Base-by-base conservation (phyloP, 257 asterid species). In the Leptodermis oblonga region DNA sequence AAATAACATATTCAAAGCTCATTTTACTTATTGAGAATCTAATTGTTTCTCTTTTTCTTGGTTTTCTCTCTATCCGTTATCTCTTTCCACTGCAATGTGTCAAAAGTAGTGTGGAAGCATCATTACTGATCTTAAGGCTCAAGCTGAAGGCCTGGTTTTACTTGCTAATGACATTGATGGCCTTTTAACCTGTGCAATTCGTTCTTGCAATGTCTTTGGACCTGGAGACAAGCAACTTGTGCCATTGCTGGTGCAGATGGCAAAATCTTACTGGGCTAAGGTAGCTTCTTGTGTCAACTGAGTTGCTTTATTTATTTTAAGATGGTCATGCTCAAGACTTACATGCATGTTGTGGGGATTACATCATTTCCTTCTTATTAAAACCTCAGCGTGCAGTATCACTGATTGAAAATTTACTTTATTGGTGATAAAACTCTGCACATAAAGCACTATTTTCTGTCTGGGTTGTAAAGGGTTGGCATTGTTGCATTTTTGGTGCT, bases 121-220 rank as follows among this genome's bases (percentile, higher is more conserved):
- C 84, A 74, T 86, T 79, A 76, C 91, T 74, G 97, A 92, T 74
- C 87, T 92, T 42, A 86, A 87, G 82, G 84, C 95, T 62, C 97
- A 92, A 82, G 95, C 94, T 25, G 97, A 92, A 85, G 95, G 93
- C 28, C 86, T 92, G 63, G 74, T 92, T 78, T 85, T 89, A 74
- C 73, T 42, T 71, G 88, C 97, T 56, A 92, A 89, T 73, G 90
- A 88, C 68, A 71, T 77, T 65, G 93, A 83, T 71, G 92, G 87
- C 79, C 96, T 92, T 73, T 78, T 84, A 83, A 92, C 97, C 33
- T 92, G 97, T 79, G 88, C 84, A 33, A 83, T 92, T 82, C 96
- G 97, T 55, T 87, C 90, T 48, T 79, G 87, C 86, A 87, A 89
- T 83, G 95, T 84, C 48, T 92, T 83, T 80, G 97, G 97, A 70